Evolutionary conservation across 2,329 filamentous ascomycete species (phyloP).

Genomic region (Aspergillus pseudonomiae): DNA sequence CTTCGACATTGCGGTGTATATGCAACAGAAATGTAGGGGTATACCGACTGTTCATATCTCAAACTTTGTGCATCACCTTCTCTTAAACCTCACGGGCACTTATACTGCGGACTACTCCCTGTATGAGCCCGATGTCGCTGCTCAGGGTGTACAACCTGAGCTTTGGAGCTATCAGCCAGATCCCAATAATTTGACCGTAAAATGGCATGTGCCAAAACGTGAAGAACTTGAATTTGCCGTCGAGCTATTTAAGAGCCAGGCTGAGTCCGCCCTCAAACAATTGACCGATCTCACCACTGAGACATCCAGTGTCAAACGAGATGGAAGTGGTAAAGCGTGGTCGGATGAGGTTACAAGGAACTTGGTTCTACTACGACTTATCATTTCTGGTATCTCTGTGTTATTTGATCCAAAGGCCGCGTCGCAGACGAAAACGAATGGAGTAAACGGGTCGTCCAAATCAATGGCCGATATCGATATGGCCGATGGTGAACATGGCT

Average conservation of each 20-base stretch:
- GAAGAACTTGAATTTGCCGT: constrained; percentile 87
- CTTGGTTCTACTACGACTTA: constrained; percentile 82
- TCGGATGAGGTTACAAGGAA: constrained; percentile 94
- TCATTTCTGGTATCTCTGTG: constrained; percentile 85
- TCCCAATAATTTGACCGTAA: constrained; percentile 76
- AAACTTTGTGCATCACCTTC: constrained; percentile 94
- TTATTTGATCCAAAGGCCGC: constrained; percentile 81
- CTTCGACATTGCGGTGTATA: constrained; percentile 88
- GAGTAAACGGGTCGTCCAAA: constrained; percentile 43
- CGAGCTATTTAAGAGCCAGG: constrained; percentile 83
- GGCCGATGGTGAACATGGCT: constrained; percentile 44
- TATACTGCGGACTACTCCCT: constrained; percentile 89
- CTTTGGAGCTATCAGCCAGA: constrained; percentile 85
- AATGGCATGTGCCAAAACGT: constrained; percentile 83
- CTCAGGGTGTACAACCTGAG: constrained; percentile 70
- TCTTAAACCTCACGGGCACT: constrained; percentile 91
- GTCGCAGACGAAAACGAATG: constrained; percentile 53
- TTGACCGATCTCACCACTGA: constrained; percentile 80
- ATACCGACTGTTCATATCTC: constrained; percentile 94
- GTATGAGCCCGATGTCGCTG: constrained; percentile 76
- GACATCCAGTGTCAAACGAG: constrained; percentile 79
- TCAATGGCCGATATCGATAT: constrained; percentile 48
- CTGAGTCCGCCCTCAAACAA: constrained; percentile 72
- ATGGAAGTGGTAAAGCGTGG: constrained; percentile 98
- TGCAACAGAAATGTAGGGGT: constrained; percentile 94